Evolutionary conservation across 257 asterid species (phyloP).

Genomic region (Solanum pennellii): DNA sequence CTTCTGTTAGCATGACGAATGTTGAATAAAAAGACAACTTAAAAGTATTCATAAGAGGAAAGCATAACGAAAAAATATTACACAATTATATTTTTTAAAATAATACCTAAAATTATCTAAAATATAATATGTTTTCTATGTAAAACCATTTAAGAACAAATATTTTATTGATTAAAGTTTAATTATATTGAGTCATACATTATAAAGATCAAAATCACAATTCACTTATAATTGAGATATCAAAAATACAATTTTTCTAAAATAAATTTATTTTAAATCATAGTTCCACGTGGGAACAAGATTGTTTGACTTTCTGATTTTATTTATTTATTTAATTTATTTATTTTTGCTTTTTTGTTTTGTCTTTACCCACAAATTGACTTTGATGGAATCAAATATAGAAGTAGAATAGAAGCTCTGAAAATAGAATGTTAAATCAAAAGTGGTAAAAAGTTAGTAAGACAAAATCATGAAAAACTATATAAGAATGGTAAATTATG

Average conservation of each 20-base stretch:
- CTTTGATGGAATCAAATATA: conserved; percentile 14
- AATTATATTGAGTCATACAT: neutral
- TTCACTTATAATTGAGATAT: neutral
- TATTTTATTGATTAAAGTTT: neutral
- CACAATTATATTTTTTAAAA: neutral
- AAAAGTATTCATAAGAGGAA: neutral
- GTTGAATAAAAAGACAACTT: neutral
- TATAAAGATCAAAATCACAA: neutral
- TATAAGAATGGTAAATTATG: neutral
- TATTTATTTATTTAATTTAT: neutral
- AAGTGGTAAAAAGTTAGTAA: neutral
- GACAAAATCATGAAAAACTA: neutral
- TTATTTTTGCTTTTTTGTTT: neutral
- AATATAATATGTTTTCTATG: neutral
- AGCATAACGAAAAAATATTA: neutral
- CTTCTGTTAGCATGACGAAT: neutral
- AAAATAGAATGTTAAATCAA: conserved; percentile 36
- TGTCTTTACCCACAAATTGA: neutral
- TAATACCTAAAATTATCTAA: neutral
- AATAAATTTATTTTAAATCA: too few species aligned
- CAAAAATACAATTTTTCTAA: neutral
- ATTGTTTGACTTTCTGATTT: neutral
- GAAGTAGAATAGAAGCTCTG: conserved; percentile 34
- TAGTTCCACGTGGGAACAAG: neutral
- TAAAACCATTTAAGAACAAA: neutral